Base-by-base conservation (phyloP, 2,329 filamentous ascomycete species). In the Arthrocladium fulminans region DNA sequence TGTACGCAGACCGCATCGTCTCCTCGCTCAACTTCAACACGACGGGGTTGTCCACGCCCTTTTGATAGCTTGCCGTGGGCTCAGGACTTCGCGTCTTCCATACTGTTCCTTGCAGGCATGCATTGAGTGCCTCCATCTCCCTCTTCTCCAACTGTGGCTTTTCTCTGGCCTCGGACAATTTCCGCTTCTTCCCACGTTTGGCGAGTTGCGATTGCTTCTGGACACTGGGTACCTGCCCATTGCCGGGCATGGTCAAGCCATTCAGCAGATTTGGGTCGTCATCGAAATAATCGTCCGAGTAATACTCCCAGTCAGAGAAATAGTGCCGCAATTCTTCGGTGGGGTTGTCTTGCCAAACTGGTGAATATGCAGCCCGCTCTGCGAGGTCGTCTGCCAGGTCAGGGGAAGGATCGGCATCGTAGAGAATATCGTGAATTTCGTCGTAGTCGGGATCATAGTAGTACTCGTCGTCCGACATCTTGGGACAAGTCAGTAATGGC, bases 21-120 rank as follows among this genome's bases (percentile, higher is more conserved):
- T 68, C 62, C 69, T 70, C 73, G 54, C 73, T 67, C 52, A 68
- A 65, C 41, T 73, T 59, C 15, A 73, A 51, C 1, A 70, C 63
- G 0, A 73, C 68, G 45, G 65, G 65, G 19, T 69, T 64, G 3
- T 65, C 66, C 2, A 65, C 57, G 3, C 68, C 68, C 0, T 65
- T 65, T 23, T 66, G 60, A 45, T 69, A 67, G 9, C 64, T 49
- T 17, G 63, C 54, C 2, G 63, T 48, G 13, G 49, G 54, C 5
- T 55, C 54, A 3, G 61, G 58, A 45, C 61, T 51, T 3, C 53
- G 52, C 2, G 61, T 55, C 2, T 61, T 65, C 68, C 68, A 72
- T 2, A 71, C 56, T 3, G 69, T 65, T 9, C 66, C 63, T 39
- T 49, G 51, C 38, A 66, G 64, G 49, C 69, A 70, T 0, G 35